Conservation (phyloP, 2,329 filamentous ascomycete genomes). For the Pseudogymnoascus sp. region DNA sequence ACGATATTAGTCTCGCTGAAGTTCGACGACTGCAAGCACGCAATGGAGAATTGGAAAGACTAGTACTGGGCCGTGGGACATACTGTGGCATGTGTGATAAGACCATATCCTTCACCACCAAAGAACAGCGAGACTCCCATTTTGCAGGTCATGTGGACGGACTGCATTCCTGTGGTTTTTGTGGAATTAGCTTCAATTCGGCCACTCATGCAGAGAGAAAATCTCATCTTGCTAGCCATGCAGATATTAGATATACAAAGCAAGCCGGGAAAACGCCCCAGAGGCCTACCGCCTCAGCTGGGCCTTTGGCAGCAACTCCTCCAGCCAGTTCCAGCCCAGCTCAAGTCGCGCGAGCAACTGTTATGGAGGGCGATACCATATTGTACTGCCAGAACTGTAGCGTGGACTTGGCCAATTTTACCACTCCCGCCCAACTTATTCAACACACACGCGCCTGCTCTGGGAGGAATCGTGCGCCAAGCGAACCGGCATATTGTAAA, state of each 20-base stretch:
- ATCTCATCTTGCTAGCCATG: neutral
- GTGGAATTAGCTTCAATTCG: neutral
- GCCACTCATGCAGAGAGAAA: neutral
- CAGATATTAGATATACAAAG: neutral
- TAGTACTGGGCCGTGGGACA: neutral
- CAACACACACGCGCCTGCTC: neutral
- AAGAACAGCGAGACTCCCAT: neutral
- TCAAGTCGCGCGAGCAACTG: neutral
- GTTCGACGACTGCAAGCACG: neutral
- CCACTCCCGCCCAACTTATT: neutral
- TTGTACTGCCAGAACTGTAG: neutral
- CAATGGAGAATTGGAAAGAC: neutral
- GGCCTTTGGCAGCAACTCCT: neutral
- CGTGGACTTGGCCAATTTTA: neutral
- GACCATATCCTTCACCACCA: neutral
- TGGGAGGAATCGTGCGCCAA: neutral
- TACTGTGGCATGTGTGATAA: conserved; percentile 5
- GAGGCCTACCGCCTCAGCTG: neutral
- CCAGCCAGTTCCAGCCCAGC: neutral
- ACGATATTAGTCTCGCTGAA: neutral
- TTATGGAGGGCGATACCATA: neutral
- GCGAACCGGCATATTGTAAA: neutral
- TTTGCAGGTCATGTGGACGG: neutral
- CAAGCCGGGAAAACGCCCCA: neutral
- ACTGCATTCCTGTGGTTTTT: neutral